A percentile compares a stretch with the other conserved stretches of the same genome.
These are phyloP conservation scores for Asterella californica DNA, from an alignment of 225 moss, liverwort and hornwort genomes.

Conservation along the genomic window DNA sequence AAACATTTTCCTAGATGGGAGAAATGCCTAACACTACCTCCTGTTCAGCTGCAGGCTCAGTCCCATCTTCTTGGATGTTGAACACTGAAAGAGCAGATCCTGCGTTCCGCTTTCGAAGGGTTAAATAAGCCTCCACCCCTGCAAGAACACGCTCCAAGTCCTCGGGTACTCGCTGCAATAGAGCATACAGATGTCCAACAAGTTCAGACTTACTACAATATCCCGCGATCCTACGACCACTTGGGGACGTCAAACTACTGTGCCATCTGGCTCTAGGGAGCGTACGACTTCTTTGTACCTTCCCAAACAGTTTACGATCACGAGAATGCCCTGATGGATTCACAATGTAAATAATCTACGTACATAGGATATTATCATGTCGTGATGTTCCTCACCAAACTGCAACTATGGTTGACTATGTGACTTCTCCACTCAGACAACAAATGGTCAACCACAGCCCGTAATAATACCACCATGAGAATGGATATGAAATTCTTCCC, in stretches of 20 bases:
- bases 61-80: slow-evolving; percentile 34
- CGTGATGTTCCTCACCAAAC: no score
- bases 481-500: neutral
- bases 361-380: no score
- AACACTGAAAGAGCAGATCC: slow-evolving; percentile 71
- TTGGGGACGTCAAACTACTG: neutral
- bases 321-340: neutral
- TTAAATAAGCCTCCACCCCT: slow-evolving; percentile 89
- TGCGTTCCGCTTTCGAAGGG: slow-evolving; percentile 68
- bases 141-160: slow-evolving; percentile 92
- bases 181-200: neutral
- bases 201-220: neutral
- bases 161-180: slow-evolving; percentile 72
- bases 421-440: neutral
- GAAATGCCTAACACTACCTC: slow-evolving; percentile 31
- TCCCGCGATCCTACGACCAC: neutral
- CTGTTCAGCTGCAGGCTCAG: slow-evolving; percentile 51
- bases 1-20: neutral
- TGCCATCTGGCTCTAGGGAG: neutral
- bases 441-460: neutral
- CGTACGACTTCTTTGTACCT: neutral
- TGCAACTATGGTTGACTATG: neutral
- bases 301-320: neutral
- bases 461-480: neutral
- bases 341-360: no score